Percentiles rank a stretch among this genome's conserved stretches.
Evolutionary conservation across 176 grass and related monocot genomes (phyloP).

Genomic region (Dendrocalamus sinicus): DNA sequence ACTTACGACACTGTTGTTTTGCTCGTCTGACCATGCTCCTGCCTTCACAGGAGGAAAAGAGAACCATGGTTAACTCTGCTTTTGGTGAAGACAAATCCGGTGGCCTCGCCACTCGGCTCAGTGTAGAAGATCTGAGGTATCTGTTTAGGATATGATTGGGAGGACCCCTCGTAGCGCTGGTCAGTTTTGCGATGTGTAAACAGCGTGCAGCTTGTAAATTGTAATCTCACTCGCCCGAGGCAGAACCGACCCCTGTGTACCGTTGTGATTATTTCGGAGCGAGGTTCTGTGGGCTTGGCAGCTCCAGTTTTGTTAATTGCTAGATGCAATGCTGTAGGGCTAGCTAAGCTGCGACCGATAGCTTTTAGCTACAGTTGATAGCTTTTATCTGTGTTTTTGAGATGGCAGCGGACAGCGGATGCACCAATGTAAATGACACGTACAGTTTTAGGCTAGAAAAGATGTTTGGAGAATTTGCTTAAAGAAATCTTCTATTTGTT

Average conservation of each 20-base stretch:
- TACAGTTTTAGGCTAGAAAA: too few relatives aligned
- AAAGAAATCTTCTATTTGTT: too few relatives aligned
- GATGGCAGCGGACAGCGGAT: too few relatives aligned
- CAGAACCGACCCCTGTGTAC: neutral
- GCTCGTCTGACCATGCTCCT: neutral
- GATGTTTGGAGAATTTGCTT: too few relatives aligned
- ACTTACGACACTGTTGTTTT: neutral
- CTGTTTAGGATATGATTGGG: slow-evolving; percentile 70
- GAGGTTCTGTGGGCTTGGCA: neutral
- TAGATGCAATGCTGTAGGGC: neutral
- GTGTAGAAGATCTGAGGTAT: slow-evolving; percentile 84
- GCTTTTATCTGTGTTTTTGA: too few relatives aligned
- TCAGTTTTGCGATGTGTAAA: neutral
- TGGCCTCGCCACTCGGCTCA: slow-evolving; percentile 69
- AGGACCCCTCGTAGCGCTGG: neutral
- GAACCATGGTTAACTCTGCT: slow-evolving; percentile 89
- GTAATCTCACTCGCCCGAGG: neutral
- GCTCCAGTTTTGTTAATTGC: slow-evolving; percentile 52
- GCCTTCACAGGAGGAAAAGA: slow-evolving; percentile 82
- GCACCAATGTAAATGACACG: too few relatives aligned
- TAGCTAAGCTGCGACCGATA: too few relatives aligned
- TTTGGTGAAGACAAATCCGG: slow-evolving; percentile 82
- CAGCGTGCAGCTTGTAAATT: slow-evolving; percentile 19
- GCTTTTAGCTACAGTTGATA: too few relatives aligned
- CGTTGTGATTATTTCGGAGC: slow-evolving; percentile 10